Evolutionary conservation across 352 stramenopile genomes (phyloP), one percentile per base, ranked within the genome.

Genomic region (Globisporangium sylvaticum): DNA sequence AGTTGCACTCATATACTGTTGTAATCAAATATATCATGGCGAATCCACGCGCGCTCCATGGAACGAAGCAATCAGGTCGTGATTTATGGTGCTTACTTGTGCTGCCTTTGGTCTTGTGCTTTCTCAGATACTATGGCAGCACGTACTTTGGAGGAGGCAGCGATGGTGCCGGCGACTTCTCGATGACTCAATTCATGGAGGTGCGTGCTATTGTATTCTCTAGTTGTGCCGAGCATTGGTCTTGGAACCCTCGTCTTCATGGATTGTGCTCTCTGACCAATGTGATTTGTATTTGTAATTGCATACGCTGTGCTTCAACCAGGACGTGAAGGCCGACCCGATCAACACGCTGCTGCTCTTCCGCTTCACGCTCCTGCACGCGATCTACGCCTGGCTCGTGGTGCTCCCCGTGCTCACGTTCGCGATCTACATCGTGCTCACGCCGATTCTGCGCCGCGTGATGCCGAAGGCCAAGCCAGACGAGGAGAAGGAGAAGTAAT

Each of bases 341-440:
- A 66, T 94, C 57, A 85, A 81, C 65, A 92, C 86, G 61, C 73
- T 94, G 58, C 71, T 89, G 64, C 71, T 80, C 34, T 94, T 92
- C 72, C 86, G 83, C 71, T 94, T 91, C 72, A 90, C 83, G 32
- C 75, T 94, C 22, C 69, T 94, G 65, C 69, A 90, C 68, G 86
- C 84, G 37, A 90, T 92, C 60, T 92, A 90, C 75, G 80, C 89
- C 77, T 94, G 87, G 87, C 68, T 91, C 61, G 79, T 79, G 24
- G 78, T 83, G 46, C 72, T 90, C 55, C 81, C 82, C 3, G 68
- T 91, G n/a, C 71, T 88, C 29, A 91, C 84, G 39, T 68, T 81
- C 64, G 66, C 68, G 44, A 67, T 92, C 60, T 94, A 94, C 75
- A 65, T 74, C 31, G 67, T 92, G 31, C 74, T 94, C 54, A 85